Evolutionary conservation across 2,329 filamentous ascomycete species (phyloP).

Genomic region (Microsporum canis): DNA sequence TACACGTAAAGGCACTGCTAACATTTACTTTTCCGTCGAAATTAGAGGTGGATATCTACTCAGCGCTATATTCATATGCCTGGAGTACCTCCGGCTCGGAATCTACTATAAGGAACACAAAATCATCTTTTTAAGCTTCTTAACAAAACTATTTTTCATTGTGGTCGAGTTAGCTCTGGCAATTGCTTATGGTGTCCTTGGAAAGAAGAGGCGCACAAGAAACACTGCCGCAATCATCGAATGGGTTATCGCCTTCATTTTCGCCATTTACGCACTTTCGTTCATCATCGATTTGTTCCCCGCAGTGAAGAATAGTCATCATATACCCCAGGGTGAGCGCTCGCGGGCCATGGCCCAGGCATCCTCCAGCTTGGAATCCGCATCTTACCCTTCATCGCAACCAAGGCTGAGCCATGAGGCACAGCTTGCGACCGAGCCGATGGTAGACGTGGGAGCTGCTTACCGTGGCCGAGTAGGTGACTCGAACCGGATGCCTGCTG

Average conservation of each 20-base stretch:
- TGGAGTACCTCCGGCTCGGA: slow-evolving; percentile 78
- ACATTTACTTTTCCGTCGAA: background rate
- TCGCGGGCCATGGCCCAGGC: slow-evolving; percentile 18
- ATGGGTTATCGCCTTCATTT: slow-evolving; percentile 68
- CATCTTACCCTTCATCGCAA: background rate
- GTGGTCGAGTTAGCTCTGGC: slow-evolving; percentile 61
- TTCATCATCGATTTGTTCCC: slow-evolving; percentile 83
- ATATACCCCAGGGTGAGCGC: slow-evolving; percentile 32
- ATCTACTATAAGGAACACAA: slow-evolving; percentile 60
- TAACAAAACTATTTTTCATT: slow-evolving; percentile 77
- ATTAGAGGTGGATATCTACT: slow-evolving; percentile 60
- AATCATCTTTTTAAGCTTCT: slow-evolving; percentile 68
- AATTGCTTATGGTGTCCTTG: slow-evolving; percentile 51
- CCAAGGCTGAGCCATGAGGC: slow-evolving; percentile 24
- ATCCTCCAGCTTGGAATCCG: slow-evolving; percentile 2
- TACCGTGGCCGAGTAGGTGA: slow-evolving; percentile 13
- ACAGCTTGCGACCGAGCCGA: slow-evolving; percentile 29
- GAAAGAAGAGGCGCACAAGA: slow-evolving; percentile 37
- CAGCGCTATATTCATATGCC: slow-evolving; percentile 77
- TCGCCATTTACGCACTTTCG: slow-evolving; percentile 75
- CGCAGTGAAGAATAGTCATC: slow-evolving; percentile 51
- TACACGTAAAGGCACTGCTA: background rate
- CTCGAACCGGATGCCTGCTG: background rate
- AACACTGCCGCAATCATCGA: slow-evolving; percentile 70
- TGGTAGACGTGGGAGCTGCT: slow-evolving; percentile 22